Conservation (phyloP, 2,329 filamentous ascomycete genomes). For the Monosporascus cannonballus region DNA sequence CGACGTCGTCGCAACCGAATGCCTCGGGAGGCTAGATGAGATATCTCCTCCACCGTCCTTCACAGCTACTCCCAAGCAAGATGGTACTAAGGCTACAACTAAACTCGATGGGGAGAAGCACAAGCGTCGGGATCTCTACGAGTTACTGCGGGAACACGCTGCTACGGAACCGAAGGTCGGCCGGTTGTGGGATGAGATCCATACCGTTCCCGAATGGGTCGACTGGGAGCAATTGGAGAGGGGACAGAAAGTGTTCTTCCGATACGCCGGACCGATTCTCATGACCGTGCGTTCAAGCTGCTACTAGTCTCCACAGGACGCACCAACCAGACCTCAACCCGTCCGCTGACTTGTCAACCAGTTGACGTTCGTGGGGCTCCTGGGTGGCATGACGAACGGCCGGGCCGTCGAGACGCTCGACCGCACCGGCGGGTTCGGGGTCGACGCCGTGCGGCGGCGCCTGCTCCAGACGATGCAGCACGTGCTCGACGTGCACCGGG, state of each 20-base stretch:
- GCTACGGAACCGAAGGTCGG: conserved; percentile 46
- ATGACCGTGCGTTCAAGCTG: conserved; percentile 39
- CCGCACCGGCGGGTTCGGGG: conserved; percentile 67
- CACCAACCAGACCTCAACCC: no score
- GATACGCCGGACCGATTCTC: conserved; percentile 63
- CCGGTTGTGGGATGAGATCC: conserved; percentile 60
- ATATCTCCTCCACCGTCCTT: conserved; percentile 42
- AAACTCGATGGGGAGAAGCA: conserved; percentile 23
- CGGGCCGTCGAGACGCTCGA: conserved; percentile 69
- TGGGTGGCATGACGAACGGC: conserved; percentile 67
- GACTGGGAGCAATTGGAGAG: conserved; percentile 70
- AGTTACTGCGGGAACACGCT: conserved; percentile 53
- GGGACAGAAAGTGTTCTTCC: conserved; percentile 72
- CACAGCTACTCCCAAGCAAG: conserved; percentile 9
- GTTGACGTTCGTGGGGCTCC: conserved; percentile 51
- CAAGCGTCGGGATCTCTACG: conserved; percentile 53
- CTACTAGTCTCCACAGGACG: no score
- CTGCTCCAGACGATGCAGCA: conserved; percentile 67
- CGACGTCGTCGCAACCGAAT: conserved; percentile 62
- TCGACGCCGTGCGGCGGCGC: conserved; percentile 58
- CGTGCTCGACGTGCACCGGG: conserved; percentile 63
- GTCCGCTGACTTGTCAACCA: not conserved
- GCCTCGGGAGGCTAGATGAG: conserved; percentile 55
- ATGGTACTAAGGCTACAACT: conserved; percentile 11
- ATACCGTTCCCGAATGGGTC: conserved; percentile 66